These are phyloP conservation scores for Pythium angustatum DNA, from an alignment of 352 stramenopile genomes.

Conservation along the genomic window DNA sequence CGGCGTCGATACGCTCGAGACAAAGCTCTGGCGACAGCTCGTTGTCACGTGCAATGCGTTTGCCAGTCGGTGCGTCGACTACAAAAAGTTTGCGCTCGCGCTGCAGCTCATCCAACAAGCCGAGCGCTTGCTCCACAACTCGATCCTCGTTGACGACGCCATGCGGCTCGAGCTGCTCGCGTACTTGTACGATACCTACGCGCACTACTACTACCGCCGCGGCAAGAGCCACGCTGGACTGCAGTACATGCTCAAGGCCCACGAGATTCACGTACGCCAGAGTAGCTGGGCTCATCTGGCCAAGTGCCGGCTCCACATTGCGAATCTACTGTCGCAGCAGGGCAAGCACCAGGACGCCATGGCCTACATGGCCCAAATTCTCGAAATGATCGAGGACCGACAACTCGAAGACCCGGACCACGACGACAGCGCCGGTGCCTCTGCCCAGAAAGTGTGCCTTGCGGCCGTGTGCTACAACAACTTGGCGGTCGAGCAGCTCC, in stretches of 20 bases:
- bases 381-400: conserved; percentile 89
- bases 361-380: conserved; percentile 73
- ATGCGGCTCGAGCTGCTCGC: conserved; percentile 74
- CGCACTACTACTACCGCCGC: conserved; percentile 90
- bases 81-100: conserved; percentile 70
- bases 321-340: conserved; percentile 72
- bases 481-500: conserved; percentile 89
- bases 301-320: conserved; percentile 89
- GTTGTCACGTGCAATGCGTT: conserved; percentile 91
- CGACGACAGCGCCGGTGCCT: conserved; percentile 33
- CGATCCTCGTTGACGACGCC: conserved; percentile 50
- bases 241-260: conserved; percentile 84
- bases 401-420: conserved; percentile 64
- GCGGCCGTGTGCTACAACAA: conserved; percentile 93
- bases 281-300: conserved; percentile 83
- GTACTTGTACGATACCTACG: conserved; percentile 86
- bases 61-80: conserved; percentile 80
- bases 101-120: conserved; percentile 87
- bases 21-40: conserved; percentile 89
- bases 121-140: conserved; percentile 74
- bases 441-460: conserved; percentile 89
- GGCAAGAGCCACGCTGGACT: conserved; percentile 81
- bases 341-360: conserved; percentile 82
- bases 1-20: conserved; percentile 52
- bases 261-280: conserved; percentile 76